These are phyloP conservation scores for Phytophthora megakarya DNA, from an alignment of 352 stramenopile species.

Conservation along the genomic window DNA sequence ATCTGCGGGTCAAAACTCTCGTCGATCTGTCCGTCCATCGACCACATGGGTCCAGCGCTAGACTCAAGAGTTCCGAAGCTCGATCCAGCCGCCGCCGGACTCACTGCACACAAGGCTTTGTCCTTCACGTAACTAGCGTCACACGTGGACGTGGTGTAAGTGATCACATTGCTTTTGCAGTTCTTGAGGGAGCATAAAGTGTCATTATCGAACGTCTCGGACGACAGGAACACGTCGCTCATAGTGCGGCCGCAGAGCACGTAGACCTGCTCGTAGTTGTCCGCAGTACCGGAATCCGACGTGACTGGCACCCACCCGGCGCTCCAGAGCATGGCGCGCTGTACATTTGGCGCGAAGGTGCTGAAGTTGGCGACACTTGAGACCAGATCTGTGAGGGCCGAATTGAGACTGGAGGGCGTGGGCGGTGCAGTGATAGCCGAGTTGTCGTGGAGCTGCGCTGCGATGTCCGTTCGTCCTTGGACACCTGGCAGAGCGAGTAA, in stretches of 20 bases:
- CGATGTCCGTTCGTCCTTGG: conserved; percentile 23
- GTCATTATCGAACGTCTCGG: conserved; percentile 20
- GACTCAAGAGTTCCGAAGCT: conserved; percentile 5
- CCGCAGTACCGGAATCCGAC: not conserved
- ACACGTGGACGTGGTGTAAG: conserved; percentile 30
- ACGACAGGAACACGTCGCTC: conserved; percentile 40
- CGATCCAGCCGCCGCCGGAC: not conserved
- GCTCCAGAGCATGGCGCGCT: conserved; percentile 51
- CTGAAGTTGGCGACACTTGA: conserved; percentile 24
- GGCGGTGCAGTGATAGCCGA: conserved; percentile 18
- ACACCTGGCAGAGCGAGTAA: conserved; percentile 1
- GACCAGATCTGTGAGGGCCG: conserved; percentile 3
- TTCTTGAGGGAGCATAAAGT: conserved; percentile 23
- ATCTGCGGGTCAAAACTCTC: conserved; percentile 42
- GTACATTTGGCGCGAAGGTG: conserved; percentile 17
- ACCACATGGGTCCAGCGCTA: conserved; percentile 32
- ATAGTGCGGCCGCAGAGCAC: conserved; percentile 49
- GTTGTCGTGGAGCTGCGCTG: conserved; percentile 24
- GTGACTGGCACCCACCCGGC: conserved; percentile 34
- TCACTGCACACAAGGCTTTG: conserved; percentile 34
- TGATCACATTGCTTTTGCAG: conserved; percentile 44
- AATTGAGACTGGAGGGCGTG: conserved; percentile 14
- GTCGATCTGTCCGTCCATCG: conserved; percentile 41
- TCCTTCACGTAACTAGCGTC: conserved; percentile 12
- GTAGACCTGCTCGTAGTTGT: conserved; percentile 44